Evolutionary conservation across 331 rosid species (phyloP).

Genomic region (Erythrophleum ivorense): DNA sequence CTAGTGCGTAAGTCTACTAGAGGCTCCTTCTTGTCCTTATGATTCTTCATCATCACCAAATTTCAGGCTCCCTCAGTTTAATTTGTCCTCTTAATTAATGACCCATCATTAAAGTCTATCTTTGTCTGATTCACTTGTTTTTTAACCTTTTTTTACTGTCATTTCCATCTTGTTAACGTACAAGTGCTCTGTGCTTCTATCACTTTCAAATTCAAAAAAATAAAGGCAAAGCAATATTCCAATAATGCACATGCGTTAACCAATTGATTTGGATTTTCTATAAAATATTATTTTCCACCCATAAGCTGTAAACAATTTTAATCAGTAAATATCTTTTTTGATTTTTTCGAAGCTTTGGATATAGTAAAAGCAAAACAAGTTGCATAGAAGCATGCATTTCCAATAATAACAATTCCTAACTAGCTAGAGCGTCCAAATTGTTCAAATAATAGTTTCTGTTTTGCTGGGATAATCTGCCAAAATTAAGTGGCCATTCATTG

Average conservation of each 20-base stretch:
- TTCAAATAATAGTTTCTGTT: not conserved
- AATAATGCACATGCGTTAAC: not conserved
- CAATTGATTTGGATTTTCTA: not conserved
- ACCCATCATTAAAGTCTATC: constrained; percentile 40
- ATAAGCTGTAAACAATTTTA: too few species aligned
- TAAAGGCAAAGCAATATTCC: not conserved
- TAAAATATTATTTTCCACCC: too few species aligned
- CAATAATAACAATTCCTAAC: too few species aligned
- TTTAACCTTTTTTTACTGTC: constrained; percentile 40
- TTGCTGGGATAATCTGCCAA: not conserved
- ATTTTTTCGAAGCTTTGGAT: too few species aligned
- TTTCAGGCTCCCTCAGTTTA: not conserved
- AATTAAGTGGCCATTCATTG: not conserved
- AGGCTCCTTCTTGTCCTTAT: not conserved
- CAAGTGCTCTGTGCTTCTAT: constrained; percentile 10
- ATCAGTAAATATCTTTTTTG: too few species aligned
- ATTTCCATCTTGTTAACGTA: constrained; percentile 34
- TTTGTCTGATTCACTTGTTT: constrained; percentile 20
- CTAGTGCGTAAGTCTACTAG: not conserved
- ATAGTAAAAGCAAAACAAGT: too few species aligned
- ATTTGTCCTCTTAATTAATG: not conserved
- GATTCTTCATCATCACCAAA: constrained; percentile 37
- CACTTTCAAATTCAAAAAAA: constrained; percentile 35
- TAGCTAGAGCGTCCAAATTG: too few species aligned
- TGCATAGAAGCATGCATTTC: too few species aligned